phyloP scores from a whole-genome alignment of 805 yeast genomes.

The Cyberlindnera saturnus region DNA sequence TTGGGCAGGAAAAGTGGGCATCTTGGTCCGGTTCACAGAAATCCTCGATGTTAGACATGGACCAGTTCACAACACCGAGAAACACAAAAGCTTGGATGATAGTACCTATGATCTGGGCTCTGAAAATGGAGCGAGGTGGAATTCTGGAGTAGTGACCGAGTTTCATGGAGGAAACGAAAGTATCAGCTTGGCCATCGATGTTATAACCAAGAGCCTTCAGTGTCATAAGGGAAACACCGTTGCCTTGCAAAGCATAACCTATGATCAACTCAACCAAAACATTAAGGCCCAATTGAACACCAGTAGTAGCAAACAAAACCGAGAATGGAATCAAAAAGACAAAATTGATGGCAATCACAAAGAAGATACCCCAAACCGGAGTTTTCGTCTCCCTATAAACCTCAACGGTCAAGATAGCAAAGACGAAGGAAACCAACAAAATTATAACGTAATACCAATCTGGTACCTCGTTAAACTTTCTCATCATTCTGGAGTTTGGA shows the following conservation, averaged over 20 bases:
- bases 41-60: conserved; percentile 27
- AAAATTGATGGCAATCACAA: conserved; percentile 44
- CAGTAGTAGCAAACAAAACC: conserved; percentile 42
- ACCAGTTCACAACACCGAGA: conserved; percentile 31
- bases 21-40: conserved; percentile 30
- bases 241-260: conserved; percentile 47
- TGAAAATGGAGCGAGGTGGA: conserved; percentile 54
- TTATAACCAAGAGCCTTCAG: conserved; percentile 50
- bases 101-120: conserved; percentile 34
- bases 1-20: conserved; percentile 36
- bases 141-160: conserved; percentile 46
- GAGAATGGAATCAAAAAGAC: conserved; percentile 47
- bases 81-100: conserved; percentile 24
- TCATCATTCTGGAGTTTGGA: conserved; percentile 48
- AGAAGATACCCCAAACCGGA: conserved; percentile 58
- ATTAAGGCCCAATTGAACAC: conserved; percentile 42
- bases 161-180: conserved; percentile 42
- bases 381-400: conserved; percentile 41
- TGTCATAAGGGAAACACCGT: conserved; percentile 47
- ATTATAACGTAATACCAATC: conserved; percentile 38
- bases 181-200: conserved; percentile 59
- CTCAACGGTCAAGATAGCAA: conserved; percentile 40
- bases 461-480: conserved; percentile 57
- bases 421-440: conserved; percentile 35
- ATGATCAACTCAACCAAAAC: conserved; percentile 50